phyloP scores from a whole-genome alignment of 1,139 yeast genomes.

The Magnusiomyces magnusii region DNA sequence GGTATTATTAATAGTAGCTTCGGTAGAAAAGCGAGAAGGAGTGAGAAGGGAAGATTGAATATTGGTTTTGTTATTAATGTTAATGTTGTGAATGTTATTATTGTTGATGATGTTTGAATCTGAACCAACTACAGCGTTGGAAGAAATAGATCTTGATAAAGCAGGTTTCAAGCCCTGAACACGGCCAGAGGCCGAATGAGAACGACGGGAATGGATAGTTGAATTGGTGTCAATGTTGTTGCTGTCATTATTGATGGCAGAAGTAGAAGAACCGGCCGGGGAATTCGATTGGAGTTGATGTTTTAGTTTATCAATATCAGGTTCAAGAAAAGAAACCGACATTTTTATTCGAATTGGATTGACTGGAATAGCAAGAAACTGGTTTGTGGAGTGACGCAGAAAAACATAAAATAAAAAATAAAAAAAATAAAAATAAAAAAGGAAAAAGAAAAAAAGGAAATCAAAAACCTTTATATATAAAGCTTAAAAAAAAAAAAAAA shows the following conservation, averaged over 20 bases:
- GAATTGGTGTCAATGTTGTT: not conserved
- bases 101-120: not conserved
- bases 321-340: slow-evolving; percentile 14
- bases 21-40: not conserved
- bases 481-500: too few relatives aligned
- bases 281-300: not conserved
- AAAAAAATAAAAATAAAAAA: not conserved
- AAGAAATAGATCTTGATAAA: not conserved
- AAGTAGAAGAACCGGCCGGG: not conserved
- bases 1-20: slow-evolving; percentile 8
- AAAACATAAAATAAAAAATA: not conserved
- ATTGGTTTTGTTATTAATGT: not conserved
- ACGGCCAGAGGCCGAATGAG: not conserved
- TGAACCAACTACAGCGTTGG: not conserved
- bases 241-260: not conserved
- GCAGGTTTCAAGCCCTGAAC: not conserved
- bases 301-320: slow-evolving; percentile 9
- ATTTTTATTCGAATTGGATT: not conserved
- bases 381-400: not conserved
- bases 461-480: too few relatives aligned
- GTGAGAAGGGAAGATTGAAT: not conserved
- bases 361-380: not conserved
- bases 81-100: not conserved
- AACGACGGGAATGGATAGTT: not conserved
- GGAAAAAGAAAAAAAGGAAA: not conserved